These are phyloP conservation scores for Trapa incisa DNA, from an alignment of 345 rosid genomes.

Conservation along the genomic window DNA sequence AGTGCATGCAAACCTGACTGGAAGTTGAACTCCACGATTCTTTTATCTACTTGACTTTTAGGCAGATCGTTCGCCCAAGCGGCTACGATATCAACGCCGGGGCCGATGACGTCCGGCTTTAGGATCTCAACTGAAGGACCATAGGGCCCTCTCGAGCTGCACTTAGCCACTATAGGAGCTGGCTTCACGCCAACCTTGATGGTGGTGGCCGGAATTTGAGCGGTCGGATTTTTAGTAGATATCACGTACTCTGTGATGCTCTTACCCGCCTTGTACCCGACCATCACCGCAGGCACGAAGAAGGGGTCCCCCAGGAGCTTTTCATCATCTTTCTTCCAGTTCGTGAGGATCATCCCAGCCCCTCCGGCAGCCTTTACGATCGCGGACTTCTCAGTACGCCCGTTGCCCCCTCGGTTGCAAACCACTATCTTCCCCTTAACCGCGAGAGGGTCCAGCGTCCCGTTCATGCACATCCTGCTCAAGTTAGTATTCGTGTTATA, in stretches of 20 bases:
- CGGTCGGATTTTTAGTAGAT: constrained; percentile 36
- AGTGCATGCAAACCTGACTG: constrained; percentile 39
- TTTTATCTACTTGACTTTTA: constrained; percentile 40
- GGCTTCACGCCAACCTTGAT: constrained; percentile 32
- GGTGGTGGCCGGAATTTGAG: constrained; percentile 38
- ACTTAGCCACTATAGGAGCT: constrained; percentile 79
- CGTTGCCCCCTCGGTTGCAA: constrained; percentile 61
- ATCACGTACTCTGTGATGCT: constrained; percentile 34
- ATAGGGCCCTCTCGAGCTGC: constrained; percentile 81
- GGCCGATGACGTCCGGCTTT: constrained; percentile 93
- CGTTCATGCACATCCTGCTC: constrained; percentile 48
- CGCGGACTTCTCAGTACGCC: constrained; percentile 63
- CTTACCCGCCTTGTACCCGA: constrained; percentile 51
- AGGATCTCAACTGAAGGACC: constrained; percentile 49
- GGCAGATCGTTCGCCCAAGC: constrained; percentile 68
- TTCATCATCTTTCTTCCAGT: constrained; percentile 40
- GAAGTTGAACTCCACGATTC: constrained; percentile 54
- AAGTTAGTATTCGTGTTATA: constrained; percentile 29
- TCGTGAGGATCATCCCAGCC: constrained; percentile 66
- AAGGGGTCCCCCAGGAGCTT: constrained; percentile 66
- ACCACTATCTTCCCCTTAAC: constrained; percentile 77
- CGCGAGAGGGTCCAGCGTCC: constrained; percentile 38
- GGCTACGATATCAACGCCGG: constrained; percentile 82
- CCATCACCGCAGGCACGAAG: constrained; percentile 54
- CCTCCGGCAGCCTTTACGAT: constrained; percentile 78